A percentile compares a stretch with the other conserved stretches of the same genome.
Conservation (phyloP, 257 asterid species). For the Solanum clarkiae region DNA sequence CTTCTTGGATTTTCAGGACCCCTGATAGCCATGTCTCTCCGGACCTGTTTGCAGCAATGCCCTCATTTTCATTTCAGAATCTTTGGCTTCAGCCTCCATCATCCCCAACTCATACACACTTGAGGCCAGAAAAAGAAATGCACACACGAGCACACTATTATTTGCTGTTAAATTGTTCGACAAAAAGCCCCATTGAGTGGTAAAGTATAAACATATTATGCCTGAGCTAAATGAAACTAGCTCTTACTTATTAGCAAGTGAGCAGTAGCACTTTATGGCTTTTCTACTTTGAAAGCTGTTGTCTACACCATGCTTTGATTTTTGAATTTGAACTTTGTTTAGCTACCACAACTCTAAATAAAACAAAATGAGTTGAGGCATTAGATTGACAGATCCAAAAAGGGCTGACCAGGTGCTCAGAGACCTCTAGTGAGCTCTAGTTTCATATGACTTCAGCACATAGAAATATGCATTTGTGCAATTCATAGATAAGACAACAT, state of each 20-base stretch:
- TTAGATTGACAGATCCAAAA: not conserved
- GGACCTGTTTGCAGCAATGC: constrained; percentile 12
- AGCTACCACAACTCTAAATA: not conserved
- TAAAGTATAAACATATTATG: not conserved
- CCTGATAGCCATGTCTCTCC: constrained; percentile 12
- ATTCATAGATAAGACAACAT: not conserved
- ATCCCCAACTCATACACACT: constrained; percentile 74
- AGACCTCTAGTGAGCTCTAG: not conserved
- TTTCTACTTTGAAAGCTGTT: not conserved
- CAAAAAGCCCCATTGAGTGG: not conserved
- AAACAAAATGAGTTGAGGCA: not conserved
- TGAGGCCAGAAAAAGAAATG: not conserved
- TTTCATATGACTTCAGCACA: not conserved
- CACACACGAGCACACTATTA: not conserved
- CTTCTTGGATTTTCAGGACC: constrained; percentile 26
- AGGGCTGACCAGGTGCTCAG: not conserved
- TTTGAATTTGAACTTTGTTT: not conserved
- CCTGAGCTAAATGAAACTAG: not conserved
- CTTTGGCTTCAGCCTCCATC: constrained; percentile 77
- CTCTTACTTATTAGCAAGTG: not conserved
- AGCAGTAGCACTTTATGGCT: not conserved
- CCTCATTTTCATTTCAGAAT: constrained; percentile 87
- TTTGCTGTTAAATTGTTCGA: not conserved
- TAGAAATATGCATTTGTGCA: not conserved
- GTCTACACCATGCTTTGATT: not conserved